These are phyloP conservation scores for Tetrastigma voinierianum DNA, from an alignment of 164 flowering plant genomes.

Conservation along the genomic window DNA sequence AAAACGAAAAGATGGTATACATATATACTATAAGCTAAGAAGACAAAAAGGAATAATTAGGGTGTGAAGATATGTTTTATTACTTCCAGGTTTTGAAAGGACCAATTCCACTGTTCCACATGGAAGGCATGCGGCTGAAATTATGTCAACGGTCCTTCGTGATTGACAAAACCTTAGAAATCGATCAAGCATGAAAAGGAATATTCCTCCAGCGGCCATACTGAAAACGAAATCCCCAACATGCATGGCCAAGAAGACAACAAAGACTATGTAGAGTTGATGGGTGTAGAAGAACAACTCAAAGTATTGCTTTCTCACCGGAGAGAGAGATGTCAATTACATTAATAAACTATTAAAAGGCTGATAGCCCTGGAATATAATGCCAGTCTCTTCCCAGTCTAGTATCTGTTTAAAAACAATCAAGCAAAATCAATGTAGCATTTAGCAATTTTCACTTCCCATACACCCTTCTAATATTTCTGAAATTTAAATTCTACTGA, in stretches of 20 bases:
- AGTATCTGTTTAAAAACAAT: constrained; percentile 48
- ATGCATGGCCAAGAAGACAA: constrained; percentile 79
- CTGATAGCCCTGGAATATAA: constrained; percentile 82
- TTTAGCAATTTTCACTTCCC: too few relatives aligned
- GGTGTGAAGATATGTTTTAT: background rate
- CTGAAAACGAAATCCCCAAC: constrained; percentile 75
- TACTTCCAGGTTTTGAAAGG: constrained; percentile 80
- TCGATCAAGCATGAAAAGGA: constrained; percentile 82
- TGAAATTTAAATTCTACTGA: too few relatives aligned
- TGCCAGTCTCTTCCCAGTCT: constrained; percentile 62
- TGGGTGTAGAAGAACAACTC: constrained; percentile 94
- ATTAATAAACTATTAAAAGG: constrained; percentile 72
- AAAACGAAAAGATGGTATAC: constrained; percentile 4
- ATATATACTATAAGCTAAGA: background rate
- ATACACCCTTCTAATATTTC: too few relatives aligned
- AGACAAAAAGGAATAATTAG: background rate
- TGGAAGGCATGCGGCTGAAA: constrained; percentile 68
- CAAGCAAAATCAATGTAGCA: background rate
- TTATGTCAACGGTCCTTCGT: constrained; percentile 50
- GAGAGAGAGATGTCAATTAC: constrained; percentile 85
- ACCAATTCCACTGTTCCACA: constrained; percentile 81
- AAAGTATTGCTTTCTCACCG: constrained; percentile 61
- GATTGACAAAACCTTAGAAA: constrained; percentile 90
- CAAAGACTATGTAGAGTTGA: constrained; percentile 76
- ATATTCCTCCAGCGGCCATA: constrained; percentile 72